A percentile compares a stretch with the other conserved stretches of the same genome.
These are phyloP conservation scores for Saksenaea vasiformis DNA, from an alignment of 371 early-diverging fungal species.

Conservation along the genomic window DNA sequence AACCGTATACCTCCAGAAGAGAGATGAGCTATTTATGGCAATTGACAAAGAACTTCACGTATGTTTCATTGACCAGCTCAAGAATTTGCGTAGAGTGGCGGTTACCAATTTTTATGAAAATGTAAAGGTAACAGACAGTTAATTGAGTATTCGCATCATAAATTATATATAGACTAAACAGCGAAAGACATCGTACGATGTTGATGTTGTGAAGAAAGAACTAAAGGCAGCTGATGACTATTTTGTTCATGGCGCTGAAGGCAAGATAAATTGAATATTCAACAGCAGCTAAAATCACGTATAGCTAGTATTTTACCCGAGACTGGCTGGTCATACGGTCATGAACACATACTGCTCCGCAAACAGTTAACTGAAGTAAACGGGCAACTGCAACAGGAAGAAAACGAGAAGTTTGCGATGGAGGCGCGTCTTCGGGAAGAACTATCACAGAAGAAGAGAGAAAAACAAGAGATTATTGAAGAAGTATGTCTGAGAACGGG, in stretches of 20 bases:
- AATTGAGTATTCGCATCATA: slow-evolving; percentile 13
- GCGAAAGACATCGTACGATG: slow-evolving; percentile 46
- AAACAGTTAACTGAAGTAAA: no score
- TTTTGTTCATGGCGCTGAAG: slow-evolving; percentile 43
- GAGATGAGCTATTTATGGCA: slow-evolving; percentile 74
- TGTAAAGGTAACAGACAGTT: slow-evolving; percentile 20
- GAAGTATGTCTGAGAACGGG: no score
- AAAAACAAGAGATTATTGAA: no score
- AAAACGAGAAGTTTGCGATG: no score
- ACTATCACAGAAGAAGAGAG: no score
- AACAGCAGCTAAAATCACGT: background rate
- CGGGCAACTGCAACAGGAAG: no score
- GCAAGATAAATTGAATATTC: background rate
- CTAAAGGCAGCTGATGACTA: slow-evolving; percentile 36
- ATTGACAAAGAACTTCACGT: slow-evolving; percentile 78
- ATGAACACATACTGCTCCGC: slow-evolving; percentile 65
- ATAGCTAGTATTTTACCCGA: slow-evolving; percentile 57
- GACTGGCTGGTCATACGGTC: slow-evolving; percentile 79
- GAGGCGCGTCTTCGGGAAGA: no score
- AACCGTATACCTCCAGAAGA: slow-evolving; percentile 88
- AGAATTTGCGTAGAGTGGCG: slow-evolving; percentile 78
- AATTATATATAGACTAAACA: slow-evolving; percentile 30
- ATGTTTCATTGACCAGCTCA: slow-evolving; percentile 82
- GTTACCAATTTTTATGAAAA: slow-evolving; percentile 60
- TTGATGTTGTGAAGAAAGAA: slow-evolving; percentile 58